Conservation (phyloP, 1,139 yeast species). For the Taphrina wiesneri region DNA sequence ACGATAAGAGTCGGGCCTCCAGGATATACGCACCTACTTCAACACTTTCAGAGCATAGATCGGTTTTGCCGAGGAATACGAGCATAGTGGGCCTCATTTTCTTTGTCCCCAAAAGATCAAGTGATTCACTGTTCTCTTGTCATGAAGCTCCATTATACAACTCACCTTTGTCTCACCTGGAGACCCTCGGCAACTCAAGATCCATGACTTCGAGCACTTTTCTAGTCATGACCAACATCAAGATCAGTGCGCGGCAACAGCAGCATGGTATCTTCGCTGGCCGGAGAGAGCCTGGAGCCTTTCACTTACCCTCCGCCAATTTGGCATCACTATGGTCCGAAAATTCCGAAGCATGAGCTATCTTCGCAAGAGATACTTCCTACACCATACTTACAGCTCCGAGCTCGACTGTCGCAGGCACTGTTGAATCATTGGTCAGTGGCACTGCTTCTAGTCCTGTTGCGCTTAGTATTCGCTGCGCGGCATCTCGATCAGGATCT, state of each 20-base stretch:
- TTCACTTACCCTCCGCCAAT: neutral
- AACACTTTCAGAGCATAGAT: neutral
- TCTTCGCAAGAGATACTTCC: neutral
- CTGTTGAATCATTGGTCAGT: slow-evolving; percentile 46
- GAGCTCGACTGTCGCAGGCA: slow-evolving; percentile 45
- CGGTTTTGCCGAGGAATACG: neutral
- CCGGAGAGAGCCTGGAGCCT: neutral
- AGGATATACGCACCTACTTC: too few relatives aligned
- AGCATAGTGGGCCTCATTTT: neutral
- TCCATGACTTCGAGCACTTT: neutral
- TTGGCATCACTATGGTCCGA: neutral
- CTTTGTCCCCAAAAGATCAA: neutral
- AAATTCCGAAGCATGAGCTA: neutral
- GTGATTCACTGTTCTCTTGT: neutral
- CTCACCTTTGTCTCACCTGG: neutral
- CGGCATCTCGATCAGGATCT: slow-evolving; percentile 42
- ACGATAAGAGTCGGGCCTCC: too few relatives aligned
- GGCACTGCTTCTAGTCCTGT: slow-evolving; percentile 43
- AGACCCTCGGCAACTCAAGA: neutral
- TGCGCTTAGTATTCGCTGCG: slow-evolving; percentile 45
- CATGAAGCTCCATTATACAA: neutral
- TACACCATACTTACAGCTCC: slow-evolving; percentile 45
- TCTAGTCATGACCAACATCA: neutral
- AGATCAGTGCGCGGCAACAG: neutral
- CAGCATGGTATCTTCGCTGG: slow-evolving; percentile 3